A percentile compares a stretch with the other conserved stretches of the same genome.
These are phyloP conservation scores for Endogone sp. DNA, from an alignment of 192 early-diverging fungal species.

Conservation along the genomic window DNA sequence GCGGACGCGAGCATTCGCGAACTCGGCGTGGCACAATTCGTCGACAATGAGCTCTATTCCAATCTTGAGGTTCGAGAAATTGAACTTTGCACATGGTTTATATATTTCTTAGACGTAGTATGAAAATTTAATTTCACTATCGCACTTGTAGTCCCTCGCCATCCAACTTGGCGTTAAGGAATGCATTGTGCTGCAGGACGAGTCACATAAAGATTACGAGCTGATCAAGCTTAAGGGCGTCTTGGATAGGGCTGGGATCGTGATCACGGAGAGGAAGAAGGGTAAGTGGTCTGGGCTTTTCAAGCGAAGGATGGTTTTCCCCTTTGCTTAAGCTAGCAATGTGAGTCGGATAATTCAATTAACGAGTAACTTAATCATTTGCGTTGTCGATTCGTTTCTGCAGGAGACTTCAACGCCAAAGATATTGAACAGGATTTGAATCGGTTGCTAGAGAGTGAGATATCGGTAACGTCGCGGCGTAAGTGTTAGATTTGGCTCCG, in stretches of 20 bases:
- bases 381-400: neutral
- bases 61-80: conserved; percentile 89
- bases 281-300: conserved; percentile 22
- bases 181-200: conserved; percentile 63
- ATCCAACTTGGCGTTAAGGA: conserved; percentile 95
- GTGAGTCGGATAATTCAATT: neutral
- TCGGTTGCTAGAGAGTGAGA: conserved; percentile 66
- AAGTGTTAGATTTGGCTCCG: conserved; percentile 29
- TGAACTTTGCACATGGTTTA: neutral
- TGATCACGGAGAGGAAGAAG: conserved; percentile 65
- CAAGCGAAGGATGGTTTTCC: neutral
- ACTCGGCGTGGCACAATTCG: conserved; percentile 84
- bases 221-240: conserved; percentile 62
- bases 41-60: conserved; percentile 89
- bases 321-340: too few relatives aligned
- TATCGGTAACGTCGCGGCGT: conserved; percentile 59
- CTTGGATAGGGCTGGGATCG: conserved; percentile 72
- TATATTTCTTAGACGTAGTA: too few relatives aligned
- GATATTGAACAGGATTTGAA: conserved; percentile 87
- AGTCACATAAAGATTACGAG: conserved; percentile 62
- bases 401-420: conserved; percentile 63
- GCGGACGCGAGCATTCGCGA: conserved; percentile 80
- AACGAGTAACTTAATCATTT: too few relatives aligned
- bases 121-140: neutral
- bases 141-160: conserved; percentile 57